Evolutionary conservation across 164 flowering plant genomes (phyloP), one percentile per base, ranked within the genome.

Genomic region (Dillenia suffruticosa): DNA sequence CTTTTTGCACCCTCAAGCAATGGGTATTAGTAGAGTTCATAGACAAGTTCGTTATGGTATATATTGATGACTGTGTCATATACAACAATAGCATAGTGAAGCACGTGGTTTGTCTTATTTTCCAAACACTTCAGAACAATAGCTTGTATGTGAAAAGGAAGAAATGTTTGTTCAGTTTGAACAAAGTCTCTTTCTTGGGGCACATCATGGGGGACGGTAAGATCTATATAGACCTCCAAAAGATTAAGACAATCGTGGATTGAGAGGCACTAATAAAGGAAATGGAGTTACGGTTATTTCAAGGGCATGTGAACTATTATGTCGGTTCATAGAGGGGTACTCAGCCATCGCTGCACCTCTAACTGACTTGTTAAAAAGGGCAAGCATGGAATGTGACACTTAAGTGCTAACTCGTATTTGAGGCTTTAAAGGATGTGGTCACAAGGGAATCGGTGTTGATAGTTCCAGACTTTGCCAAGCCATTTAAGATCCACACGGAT

Each of bases 301-400:
- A 56, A 7, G 62, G 68, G 13, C 43, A 56, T 3, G 58, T 46
- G 0, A 70, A 70, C 48, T 70, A 70, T 5, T 64, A 61, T 40
- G 40, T 26, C n/a, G 43, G 9, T 67, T 60, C 52, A 64, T 64
- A 8, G 7, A 13, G 19, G 58, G 67, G 3, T 58, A 68, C 45
- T 68, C 59, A 0, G 7, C 15, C 0, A 51, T 1, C 2, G 64
- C 32, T 1, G 26, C 63, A 0, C 66, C 59, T 0, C 26, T 66
- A 1, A 51, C 49, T 0, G 69, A 65, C 11, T 12, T 65, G 0
- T 14, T 65, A 70, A 58, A 65, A 61, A 12, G 13, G 26, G 9
- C 15, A 43, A 8, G 0, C 58, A 9, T 70, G 70, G 57, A 16
- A 11, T 9, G 66, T 70, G 63, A 12, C 4, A 0, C 17, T 1